phyloP scores from a whole-genome alignment of 345 rosid genomes.

The Eucalyptus pauciflora region DNA sequence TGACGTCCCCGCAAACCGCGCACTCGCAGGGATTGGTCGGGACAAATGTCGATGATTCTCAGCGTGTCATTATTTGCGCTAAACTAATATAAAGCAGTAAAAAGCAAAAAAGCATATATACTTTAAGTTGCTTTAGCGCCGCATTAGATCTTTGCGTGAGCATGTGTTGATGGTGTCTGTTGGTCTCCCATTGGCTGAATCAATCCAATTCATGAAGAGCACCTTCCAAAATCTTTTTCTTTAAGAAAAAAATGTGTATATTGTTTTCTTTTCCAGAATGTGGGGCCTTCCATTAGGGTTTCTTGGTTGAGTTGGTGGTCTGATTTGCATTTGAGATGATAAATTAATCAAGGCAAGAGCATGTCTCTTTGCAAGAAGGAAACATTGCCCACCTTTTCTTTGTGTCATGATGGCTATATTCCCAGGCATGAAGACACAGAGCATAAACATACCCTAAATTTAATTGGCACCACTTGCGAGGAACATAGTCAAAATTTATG shows the following conservation, averaged over 20 bases:
- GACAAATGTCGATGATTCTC: constrained; percentile 24
- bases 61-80: background rate
- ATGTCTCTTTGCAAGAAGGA: background rate
- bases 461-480: background rate
- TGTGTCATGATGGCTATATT: background rate
- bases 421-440: background rate
- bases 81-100: constrained; percentile 5
- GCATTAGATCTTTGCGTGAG: constrained; percentile 11
- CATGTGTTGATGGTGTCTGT: constrained; percentile 5
- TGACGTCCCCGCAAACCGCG: constrained; percentile 20
- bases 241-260: background rate
- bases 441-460: background rate
- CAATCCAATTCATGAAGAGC: background rate
- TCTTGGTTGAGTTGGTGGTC: background rate
- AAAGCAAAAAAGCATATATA: constrained; percentile 26
- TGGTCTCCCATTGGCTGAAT: constrained; percentile 1
- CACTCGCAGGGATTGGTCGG: constrained; percentile 7
- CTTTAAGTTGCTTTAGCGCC: constrained; percentile 32
- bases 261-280: background rate
- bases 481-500: background rate
- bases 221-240: background rate
- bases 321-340: background rate
- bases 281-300: background rate
- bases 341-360: background rate
- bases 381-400: background rate